phyloP scores from a whole-genome alignment of 1,284 basidiomycete species.

The Pholiota adiposa region DNA sequence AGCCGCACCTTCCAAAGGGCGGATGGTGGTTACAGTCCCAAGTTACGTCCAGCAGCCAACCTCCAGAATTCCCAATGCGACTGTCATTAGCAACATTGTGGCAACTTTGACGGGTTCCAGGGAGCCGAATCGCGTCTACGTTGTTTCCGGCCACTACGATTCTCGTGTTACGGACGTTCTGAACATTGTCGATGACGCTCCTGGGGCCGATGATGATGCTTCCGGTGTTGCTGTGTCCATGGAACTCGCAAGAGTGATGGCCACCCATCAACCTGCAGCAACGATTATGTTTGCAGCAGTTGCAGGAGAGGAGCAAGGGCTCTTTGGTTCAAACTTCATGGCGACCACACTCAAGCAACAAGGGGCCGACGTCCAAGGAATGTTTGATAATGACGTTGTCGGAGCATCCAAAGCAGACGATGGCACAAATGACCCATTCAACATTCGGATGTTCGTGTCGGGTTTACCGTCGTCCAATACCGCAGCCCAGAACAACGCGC shows the following conservation, averaged over 20 bases:
- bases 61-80: constrained; percentile 32
- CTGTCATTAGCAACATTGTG: constrained; percentile 54
- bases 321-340: constrained; percentile 51
- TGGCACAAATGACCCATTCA: constrained; percentile 46
- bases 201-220: constrained; percentile 51
- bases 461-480: constrained; percentile 51
- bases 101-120: constrained; percentile 51
- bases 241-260: constrained; percentile 54
- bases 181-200: constrained; percentile 49
- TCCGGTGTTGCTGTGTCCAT: constrained; percentile 58
- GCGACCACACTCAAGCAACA: constrained; percentile 44
- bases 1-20: constrained; percentile 46
- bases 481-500: constrained; percentile 34
- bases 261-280: constrained; percentile 46
- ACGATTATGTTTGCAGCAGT: constrained; percentile 57
- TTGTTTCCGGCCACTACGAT: constrained; percentile 59
- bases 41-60: constrained; percentile 43
- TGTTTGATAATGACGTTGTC: constrained; percentile 58
- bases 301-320: constrained; percentile 56
- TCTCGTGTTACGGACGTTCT: constrained; percentile 40
- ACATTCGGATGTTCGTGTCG: constrained; percentile 52
- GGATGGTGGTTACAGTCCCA: constrained; percentile 50
- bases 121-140: constrained; percentile 54
- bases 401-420: constrained; percentile 53
- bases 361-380: constrained; percentile 54